phyloP scores from a whole-genome alignment of 2,329 filamentous ascomycete species.

The Colletotrichum sidae region DNA sequence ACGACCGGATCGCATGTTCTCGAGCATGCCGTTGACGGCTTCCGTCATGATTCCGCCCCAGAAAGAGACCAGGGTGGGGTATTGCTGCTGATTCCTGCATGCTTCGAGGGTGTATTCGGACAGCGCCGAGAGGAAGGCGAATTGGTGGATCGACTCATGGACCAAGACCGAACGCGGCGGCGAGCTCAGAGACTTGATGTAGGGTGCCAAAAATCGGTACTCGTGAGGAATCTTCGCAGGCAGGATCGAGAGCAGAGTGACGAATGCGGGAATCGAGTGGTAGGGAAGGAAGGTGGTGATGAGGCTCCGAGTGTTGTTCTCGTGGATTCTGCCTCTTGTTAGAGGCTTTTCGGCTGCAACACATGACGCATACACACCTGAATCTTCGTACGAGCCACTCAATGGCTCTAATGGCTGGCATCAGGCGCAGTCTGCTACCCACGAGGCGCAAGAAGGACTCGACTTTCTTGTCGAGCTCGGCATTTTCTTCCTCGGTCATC shows the following conservation, averaged over 20 bases:
- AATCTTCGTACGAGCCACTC: slow-evolving; percentile 97
- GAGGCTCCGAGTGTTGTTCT: slow-evolving; percentile 84
- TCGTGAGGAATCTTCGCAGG: slow-evolving; percentile 79
- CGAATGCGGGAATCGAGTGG: slow-evolving; percentile 86
- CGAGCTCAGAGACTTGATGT: slow-evolving; percentile 79
- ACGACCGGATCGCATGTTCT: slow-evolving; percentile 80
- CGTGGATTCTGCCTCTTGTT: slow-evolving; percentile 76
- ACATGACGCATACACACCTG: slow-evolving; percentile 64
- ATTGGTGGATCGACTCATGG: slow-evolving; percentile 83
- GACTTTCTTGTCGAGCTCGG: slow-evolving; percentile 80
- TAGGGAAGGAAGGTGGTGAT: slow-evolving; percentile 93
- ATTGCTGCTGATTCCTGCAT: slow-evolving; percentile 77
- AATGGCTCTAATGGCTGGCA: slow-evolving; percentile 88
- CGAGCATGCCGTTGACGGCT: slow-evolving; percentile 84
- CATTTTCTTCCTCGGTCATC: slow-evolving; percentile 85
- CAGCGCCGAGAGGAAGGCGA: slow-evolving; percentile 78
- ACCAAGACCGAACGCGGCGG: slow-evolving; percentile 86
- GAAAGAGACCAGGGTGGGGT: slow-evolving; percentile 84
- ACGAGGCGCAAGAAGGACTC: slow-evolving; percentile 86
- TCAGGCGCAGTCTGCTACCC: slow-evolving; percentile 81
- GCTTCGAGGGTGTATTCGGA: slow-evolving; percentile 84
- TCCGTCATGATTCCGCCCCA: slow-evolving; percentile 93
- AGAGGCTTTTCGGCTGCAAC: slow-evolving; percentile 29
- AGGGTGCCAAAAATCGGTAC: slow-evolving; percentile 88
- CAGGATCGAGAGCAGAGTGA: slow-evolving; percentile 87